Conservation (phyloP, 2,329 filamentous ascomycete genomes). For the Penicillium sp. region DNA sequence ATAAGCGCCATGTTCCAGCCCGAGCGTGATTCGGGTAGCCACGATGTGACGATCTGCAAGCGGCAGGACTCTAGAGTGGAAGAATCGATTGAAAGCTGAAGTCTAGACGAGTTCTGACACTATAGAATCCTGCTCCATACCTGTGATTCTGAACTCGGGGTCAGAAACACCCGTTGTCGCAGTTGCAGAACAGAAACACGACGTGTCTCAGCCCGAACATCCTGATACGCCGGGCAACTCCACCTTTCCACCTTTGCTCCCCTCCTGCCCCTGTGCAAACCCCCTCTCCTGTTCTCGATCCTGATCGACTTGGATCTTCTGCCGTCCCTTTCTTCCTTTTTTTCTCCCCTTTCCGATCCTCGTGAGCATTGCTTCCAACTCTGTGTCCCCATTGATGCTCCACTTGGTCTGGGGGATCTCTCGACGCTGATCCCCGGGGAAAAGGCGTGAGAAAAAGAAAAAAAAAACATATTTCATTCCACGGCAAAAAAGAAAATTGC, state of each 20-base stretch:
- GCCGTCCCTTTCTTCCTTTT: constrained; percentile 6
- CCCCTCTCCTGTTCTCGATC: constrained; percentile 9
- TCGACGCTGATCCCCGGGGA: constrained; percentile 5
- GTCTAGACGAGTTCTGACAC: too few species aligned
- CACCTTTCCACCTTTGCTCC: constrained; percentile 12
- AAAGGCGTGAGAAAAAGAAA: constrained; percentile 6
- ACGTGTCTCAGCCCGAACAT: constrained; percentile 32
- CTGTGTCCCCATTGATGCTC: constrained; percentile 7
- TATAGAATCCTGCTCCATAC: too few species aligned
- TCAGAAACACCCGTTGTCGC: constrained; percentile 3
- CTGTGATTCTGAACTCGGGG: too few species aligned
- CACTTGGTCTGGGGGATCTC: constrained; percentile 4
- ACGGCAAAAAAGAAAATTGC: too few species aligned
- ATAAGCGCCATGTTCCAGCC: constrained; percentile 21
- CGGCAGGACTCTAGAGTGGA: too few species aligned
- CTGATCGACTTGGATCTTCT: constrained; percentile 9
- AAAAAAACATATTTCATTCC: background rate
- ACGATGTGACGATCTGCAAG: constrained; percentile 6
- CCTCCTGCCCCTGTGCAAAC: constrained; percentile 9
- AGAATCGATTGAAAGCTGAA: too few species aligned
- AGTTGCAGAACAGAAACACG: constrained; percentile 24
- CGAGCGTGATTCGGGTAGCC: constrained; percentile 4
- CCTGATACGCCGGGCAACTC: constrained; percentile 17
- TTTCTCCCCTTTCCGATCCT: background rate
- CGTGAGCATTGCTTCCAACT: too few species aligned